Conservation (phyloP, 345 rosid genomes). For the Aquilaria yunnanensis region DNA sequence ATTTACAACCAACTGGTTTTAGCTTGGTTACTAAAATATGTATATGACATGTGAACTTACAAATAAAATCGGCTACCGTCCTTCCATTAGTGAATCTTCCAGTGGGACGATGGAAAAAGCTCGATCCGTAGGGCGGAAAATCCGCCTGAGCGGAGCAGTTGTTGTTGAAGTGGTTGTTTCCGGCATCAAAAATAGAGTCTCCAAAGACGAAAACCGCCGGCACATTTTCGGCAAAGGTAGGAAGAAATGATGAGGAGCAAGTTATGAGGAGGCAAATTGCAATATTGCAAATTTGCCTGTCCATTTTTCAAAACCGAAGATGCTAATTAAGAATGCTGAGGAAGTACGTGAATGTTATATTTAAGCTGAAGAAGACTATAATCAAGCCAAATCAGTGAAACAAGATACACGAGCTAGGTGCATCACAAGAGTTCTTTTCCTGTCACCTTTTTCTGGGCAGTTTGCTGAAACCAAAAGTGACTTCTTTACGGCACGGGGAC, state of each 20-base stretch:
- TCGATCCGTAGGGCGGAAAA: conserved; percentile 71
- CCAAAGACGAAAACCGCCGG: conserved; percentile 58
- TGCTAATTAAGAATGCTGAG: neutral
- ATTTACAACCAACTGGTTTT: too few relatives aligned
- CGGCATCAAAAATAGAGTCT: conserved; percentile 62
- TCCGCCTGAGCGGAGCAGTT: conserved; percentile 65
- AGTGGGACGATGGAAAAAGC: conserved; percentile 56
- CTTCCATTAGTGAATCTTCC: conserved; percentile 76
- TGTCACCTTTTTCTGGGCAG: neutral
- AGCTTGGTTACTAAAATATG: neutral
- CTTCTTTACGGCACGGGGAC: neutral
- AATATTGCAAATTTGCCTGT: conserved; percentile 4
- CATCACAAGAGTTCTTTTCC: neutral
- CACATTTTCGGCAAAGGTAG: conserved; percentile 18
- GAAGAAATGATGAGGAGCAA: neutral
- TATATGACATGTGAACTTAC: conserved; percentile 16
- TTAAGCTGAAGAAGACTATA: neutral
- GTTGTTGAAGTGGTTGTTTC: conserved; percentile 57
- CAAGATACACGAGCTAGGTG: conserved; percentile 9
- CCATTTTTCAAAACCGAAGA: neutral
- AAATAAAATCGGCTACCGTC: conserved; percentile 57
- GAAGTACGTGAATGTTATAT: neutral
- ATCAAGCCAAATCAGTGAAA: conserved; percentile 2
- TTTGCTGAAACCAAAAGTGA: neutral
- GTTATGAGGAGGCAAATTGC: conserved; percentile 4